phyloP scores from a whole-genome alignment of 768 basidiomycete genomes.

The Tulasnella sp. region DNA sequence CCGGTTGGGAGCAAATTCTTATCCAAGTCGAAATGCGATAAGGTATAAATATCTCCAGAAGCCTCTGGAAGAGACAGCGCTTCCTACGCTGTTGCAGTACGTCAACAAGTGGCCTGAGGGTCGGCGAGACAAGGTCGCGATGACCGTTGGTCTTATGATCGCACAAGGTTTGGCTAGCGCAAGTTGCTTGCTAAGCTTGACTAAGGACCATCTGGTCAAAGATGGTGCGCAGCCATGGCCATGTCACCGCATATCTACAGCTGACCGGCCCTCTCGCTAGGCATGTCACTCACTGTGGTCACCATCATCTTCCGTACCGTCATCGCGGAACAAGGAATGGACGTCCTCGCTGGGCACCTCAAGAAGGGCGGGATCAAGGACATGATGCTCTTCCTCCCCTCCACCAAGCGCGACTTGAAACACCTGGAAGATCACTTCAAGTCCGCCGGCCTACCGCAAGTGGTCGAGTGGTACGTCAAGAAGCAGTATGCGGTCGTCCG shows the following conservation, averaged over 20 bases:
- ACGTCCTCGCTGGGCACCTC: constrained; percentile 73
- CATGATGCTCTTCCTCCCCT: constrained; percentile 77
- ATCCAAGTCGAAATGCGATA: constrained; percentile 7
- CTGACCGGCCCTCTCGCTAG: too few species aligned
- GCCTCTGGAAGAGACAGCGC: constrained; percentile 77
- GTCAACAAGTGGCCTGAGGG: constrained; percentile 70
- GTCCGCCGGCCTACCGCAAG: constrained; percentile 61
- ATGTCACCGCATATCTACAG: not conserved
- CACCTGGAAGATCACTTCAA: constrained; percentile 80
- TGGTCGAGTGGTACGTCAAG: constrained; percentile 93
- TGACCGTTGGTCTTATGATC: constrained; percentile 71
- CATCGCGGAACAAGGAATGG: constrained; percentile 74
- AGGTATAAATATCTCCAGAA: constrained; percentile 99
- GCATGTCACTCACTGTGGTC: constrained; percentile 65
- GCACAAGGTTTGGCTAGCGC: constrained; percentile 74
- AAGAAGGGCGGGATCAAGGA: constrained; percentile 81
- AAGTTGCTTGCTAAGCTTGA: constrained; percentile 66
- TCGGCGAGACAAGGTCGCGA: constrained; percentile 74
- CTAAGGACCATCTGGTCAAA: constrained; percentile 92
- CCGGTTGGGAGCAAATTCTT: not conserved
- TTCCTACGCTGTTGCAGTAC: constrained; percentile 81
- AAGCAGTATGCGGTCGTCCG: constrained; percentile 75
- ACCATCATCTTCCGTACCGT: constrained; percentile 74
- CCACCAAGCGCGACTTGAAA: constrained; percentile 64
- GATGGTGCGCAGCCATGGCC: constrained; percentile 49